Evolutionary conservation across 768 basidiomycete genomes (phyloP).

Genomic region (Pleurotus pulmonarius): DNA sequence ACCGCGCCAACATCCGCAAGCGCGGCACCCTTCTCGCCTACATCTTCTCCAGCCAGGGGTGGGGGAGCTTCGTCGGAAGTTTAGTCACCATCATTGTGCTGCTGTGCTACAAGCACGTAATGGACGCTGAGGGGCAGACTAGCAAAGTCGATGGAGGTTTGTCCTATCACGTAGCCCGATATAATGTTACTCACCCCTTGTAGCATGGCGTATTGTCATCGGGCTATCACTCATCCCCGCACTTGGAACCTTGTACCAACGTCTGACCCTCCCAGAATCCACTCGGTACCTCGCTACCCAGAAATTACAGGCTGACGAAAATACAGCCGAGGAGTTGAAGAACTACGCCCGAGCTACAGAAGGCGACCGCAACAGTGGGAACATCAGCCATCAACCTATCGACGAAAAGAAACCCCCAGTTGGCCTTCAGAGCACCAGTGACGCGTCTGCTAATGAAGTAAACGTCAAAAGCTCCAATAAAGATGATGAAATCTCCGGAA

Average conservation of each 20-base stretch:
- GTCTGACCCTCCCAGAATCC: slow-evolving; percentile 70
- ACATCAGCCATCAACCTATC: not conserved
- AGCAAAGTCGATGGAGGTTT: slow-evolving; percentile 71
- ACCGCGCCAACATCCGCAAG: slow-evolving; percentile 60
- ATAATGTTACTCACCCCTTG: not conserved
- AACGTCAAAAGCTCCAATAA: too few species aligned
- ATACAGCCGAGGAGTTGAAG: slow-evolving; percentile 27
- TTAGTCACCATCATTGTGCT: slow-evolving; percentile 66
- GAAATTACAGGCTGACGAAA: slow-evolving; percentile 24
- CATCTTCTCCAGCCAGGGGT: slow-evolving; percentile 76
- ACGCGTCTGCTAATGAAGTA: not conserved
- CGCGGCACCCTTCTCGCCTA: slow-evolving; percentile 80
- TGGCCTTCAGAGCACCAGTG: not conserved
- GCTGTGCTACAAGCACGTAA: slow-evolving; percentile 56
- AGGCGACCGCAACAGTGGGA: slow-evolving; percentile 11
- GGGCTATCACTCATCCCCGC: slow-evolving; percentile 72
- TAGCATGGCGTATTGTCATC: slow-evolving; percentile 70
- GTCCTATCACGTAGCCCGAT: slow-evolving; percentile 14
- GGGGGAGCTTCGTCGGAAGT: slow-evolving; percentile 66
- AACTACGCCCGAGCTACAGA: slow-evolving; percentile 29
- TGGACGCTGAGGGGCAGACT: slow-evolving; percentile 54
- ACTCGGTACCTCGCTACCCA: slow-evolving; percentile 47
- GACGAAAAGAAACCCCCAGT: not conserved
- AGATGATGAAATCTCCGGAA: slow-evolving; percentile 9
- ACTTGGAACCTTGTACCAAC: slow-evolving; percentile 71